These are phyloP conservation scores for Cyclotella kingstonii DNA, from an alignment of 108 stramenopile species.

Conservation along the genomic window DNA sequence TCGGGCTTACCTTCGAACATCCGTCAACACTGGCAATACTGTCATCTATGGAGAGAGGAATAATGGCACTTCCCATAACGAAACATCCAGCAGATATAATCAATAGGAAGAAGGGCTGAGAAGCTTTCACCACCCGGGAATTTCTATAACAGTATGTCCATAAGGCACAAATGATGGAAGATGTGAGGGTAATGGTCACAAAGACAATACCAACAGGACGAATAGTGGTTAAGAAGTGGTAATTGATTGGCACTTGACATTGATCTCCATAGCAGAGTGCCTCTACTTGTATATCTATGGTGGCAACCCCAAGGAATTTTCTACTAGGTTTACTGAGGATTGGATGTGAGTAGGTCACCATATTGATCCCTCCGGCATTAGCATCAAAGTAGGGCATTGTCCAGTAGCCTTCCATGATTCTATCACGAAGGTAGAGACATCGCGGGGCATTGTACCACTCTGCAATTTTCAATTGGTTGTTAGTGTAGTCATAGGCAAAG, in stretches of 20 bases:
- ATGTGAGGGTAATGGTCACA: not conserved
- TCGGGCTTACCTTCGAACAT: constrained; percentile 8
- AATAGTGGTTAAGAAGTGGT: constrained; percentile 20
- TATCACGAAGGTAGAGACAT: constrained; percentile 23
- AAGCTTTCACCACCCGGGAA: constrained; percentile 29
- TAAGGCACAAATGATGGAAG: constrained; percentile 10
- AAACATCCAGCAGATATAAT: constrained; percentile 34
- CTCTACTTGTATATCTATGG: constrained; percentile 14
- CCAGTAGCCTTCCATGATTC: constrained; percentile 12
- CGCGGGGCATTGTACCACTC: constrained; percentile 26
- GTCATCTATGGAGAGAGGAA: constrained; percentile 36
- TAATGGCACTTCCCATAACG: constrained; percentile 30
- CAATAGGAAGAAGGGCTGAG: constrained; percentile 43
- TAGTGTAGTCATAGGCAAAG: constrained; percentile 20
- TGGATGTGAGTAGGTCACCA: constrained; percentile 25
- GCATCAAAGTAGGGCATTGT: constrained; percentile 19
- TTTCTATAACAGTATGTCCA: constrained; percentile 32
- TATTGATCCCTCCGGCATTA: constrained; percentile 17
- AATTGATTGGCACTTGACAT: constrained; percentile 8
- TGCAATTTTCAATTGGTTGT: not conserved
- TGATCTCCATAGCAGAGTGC: constrained; percentile 21
- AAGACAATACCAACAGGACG: constrained; percentile 13
- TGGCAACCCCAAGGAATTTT: constrained; percentile 14
- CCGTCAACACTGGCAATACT: constrained; percentile 17
- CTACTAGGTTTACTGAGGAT: constrained; percentile 12